Conservation (phyloP, 1,284 basidiomycete species). For the Fereydounia khargensis region DNA sequence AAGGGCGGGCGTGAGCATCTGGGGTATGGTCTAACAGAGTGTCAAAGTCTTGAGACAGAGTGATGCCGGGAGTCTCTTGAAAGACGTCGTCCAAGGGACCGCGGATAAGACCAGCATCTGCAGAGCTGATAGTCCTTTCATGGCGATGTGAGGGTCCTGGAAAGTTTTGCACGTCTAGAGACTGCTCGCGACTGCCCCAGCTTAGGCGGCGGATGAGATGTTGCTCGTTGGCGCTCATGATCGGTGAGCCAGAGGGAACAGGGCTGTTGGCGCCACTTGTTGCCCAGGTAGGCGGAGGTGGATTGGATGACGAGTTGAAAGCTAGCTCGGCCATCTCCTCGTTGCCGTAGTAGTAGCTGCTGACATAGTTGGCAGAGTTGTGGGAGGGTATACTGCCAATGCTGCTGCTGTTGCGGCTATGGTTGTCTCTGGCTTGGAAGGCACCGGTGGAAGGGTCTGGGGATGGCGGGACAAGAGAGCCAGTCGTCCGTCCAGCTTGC, state of each 20-base stretch:
- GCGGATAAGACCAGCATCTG: constrained; percentile 20
- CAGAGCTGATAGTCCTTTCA: constrained; percentile 13
- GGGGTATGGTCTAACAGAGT: neutral
- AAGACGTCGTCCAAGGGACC: constrained; percentile 17
- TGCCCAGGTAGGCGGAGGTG: constrained; percentile 7
- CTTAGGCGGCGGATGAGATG: constrained; percentile 21
- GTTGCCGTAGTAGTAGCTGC: constrained; percentile 41
- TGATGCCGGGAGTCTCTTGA: constrained; percentile 1
- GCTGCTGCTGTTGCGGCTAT: constrained; percentile 13
- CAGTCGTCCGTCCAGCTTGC: too few relatives aligned
- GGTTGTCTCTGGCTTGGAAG: constrained; percentile 10
- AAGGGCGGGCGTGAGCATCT: too few relatives aligned
- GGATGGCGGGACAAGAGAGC: too few relatives aligned
- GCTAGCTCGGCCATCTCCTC: constrained; percentile 27
- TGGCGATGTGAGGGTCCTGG: constrained; percentile 2
- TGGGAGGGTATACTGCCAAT: constrained; percentile 30
- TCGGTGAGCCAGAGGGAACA: constrained; percentile 9
- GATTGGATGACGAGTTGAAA: neutral
- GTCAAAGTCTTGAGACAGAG: neutral
- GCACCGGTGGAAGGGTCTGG: too few relatives aligned
- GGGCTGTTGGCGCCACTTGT: constrained; percentile 7
- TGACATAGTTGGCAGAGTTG: constrained; percentile 34
- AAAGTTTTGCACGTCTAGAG: neutral
- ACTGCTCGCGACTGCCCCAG: constrained; percentile 5
- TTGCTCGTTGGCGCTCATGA: constrained; percentile 15